Evolutionary conservation across 257 asterid genomes (phyloP), one percentile per base, ranked within the genome.

Genomic region (Solanum verrucosum): DNA sequence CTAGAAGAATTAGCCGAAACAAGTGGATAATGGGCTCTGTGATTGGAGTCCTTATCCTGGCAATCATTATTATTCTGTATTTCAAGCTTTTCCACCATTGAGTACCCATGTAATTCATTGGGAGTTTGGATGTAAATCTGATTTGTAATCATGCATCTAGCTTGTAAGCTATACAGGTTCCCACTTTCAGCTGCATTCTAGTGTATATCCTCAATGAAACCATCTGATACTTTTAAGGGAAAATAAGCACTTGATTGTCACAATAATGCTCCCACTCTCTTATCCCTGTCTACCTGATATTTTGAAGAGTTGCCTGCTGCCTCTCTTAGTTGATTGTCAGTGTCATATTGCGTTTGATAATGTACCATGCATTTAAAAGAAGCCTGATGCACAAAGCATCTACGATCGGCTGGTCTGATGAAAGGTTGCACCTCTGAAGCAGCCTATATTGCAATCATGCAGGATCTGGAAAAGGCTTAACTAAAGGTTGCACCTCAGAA

Each of bases 21-120:
- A 97, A 97, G 94, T 93, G 94, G 98, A 93, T 97, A 3, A 85
- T 95, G 42, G 98, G 98, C 89, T 92, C 95, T 85, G 86, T 97
- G 73, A 93, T 96, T 82, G 95, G 89, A 72, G 98, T 95, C 71
- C 95, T 97, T 78, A 87, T 94, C 90, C 89, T 97, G 88, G 98
- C 98, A 10, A 93, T 97, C 84, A 42, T 95, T 35, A 6, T 97
- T 33, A 92, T 96, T 83, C 92, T 97, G 70, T 97, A 96, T 88
- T 93, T 95, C 25, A 97, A 96, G 91, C n/a, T 96, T 35, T 92
- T 83, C 70, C 98, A 92, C 88, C 67, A 85, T 73, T 75, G 72
- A 33, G 29, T 40, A 29, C 27, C 37, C 74, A 73, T 87, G 88
- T 49, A 49, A 44, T 52, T 74, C 84, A 34, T 20, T 42, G 35